Evolutionary conservation across 2,329 filamentous ascomycete species (phyloP), one percentile per base, ranked within the genome.

Genomic region (Paecilomyces formosus): DNA sequence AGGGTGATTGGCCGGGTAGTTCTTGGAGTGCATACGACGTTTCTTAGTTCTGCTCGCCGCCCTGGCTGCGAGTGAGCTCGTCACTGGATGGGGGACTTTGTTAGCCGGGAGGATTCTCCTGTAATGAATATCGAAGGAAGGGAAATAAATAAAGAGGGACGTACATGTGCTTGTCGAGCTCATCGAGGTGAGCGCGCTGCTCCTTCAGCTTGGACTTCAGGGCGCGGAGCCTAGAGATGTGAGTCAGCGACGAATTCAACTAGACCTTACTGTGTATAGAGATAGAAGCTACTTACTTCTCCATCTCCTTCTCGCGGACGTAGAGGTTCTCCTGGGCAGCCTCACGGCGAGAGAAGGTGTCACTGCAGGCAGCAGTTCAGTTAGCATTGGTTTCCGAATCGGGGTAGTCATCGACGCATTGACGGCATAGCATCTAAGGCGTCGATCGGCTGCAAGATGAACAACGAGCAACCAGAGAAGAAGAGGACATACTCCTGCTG

Each of bases 331-430:
- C 94, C 73, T 80, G 83, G 66, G 93, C 93, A 73, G 88, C 85
- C 79, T 99, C 94, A 68, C 94, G 91, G 79, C 88, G 88, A 79
- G 88, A 90, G 85, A 97, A 99, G 58, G 90, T 86, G 73, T 99
- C 93, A 68, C 93, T 96, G 65, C 67, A 50, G 26, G 33, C 22
- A 51, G 26, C 35, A 53, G 55, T 66, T 58, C 35, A 53, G 55
- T 66, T 58, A 69, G 63, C 58, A 53, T 60, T 58, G 28, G 18
- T n/a, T 39, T 2, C 24, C 9, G 53, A 31, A 12, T 31, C 9
- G 55, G 54, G 56, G 65, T 68, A 64, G n/a, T 64, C 60, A 62
- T 66, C 7, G 13, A 18, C 24, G 31, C 11, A 54, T 12, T 30
- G 21, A 54, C n/a, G 9, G n/a, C 18, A 53, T 26, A 26, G 21